Evolutionary conservation across 2,329 filamentous ascomycete species (phyloP).

Genomic region (Gyromitra esculenta): DNA sequence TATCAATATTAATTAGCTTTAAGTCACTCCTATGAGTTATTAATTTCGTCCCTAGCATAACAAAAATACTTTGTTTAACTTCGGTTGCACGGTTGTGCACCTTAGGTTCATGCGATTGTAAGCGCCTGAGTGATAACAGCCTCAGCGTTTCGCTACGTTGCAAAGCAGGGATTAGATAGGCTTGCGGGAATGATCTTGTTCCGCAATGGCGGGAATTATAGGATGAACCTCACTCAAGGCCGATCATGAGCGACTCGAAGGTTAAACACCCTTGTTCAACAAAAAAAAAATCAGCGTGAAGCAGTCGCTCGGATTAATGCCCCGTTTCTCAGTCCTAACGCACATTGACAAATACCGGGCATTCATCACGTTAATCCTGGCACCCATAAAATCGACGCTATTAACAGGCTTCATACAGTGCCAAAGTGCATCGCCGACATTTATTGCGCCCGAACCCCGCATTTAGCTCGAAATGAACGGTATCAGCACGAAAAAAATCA

Average conservation of each 20-base stretch:
- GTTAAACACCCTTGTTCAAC: constrained; percentile 17
- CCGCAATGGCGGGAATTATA: constrained; percentile 47
- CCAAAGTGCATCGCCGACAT: constrained; percentile 30
- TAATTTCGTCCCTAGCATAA: background rate
- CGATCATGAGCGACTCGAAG: background rate
- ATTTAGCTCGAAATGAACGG: constrained; percentile 18
- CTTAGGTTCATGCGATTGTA: constrained; percentile 6
- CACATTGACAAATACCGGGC: constrained; percentile 19
- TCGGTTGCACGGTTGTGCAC: background rate
- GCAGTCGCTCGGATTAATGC: constrained; percentile 33
- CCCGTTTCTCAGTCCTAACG: constrained; percentile 2
- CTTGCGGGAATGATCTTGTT: constrained; percentile 45
- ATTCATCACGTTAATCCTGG: constrained; percentile 16
- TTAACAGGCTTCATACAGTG: constrained; percentile 22
- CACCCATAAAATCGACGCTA: constrained; percentile 17
- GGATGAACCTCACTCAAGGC: constrained; percentile 30
- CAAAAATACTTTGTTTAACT: constrained; percentile 11
- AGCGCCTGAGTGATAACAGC: constrained; percentile 11
- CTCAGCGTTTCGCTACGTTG: background rate
- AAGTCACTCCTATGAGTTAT: background rate
- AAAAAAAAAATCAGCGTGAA: background rate
- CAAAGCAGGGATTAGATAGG: constrained; percentile 33
- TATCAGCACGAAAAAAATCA: constrained; percentile 1
- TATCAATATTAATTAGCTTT: background rate
- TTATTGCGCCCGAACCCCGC: constrained; percentile 6